Conservation (phyloP, 768 basidiomycete species). For the Stropharia rugosoannulata region DNA sequence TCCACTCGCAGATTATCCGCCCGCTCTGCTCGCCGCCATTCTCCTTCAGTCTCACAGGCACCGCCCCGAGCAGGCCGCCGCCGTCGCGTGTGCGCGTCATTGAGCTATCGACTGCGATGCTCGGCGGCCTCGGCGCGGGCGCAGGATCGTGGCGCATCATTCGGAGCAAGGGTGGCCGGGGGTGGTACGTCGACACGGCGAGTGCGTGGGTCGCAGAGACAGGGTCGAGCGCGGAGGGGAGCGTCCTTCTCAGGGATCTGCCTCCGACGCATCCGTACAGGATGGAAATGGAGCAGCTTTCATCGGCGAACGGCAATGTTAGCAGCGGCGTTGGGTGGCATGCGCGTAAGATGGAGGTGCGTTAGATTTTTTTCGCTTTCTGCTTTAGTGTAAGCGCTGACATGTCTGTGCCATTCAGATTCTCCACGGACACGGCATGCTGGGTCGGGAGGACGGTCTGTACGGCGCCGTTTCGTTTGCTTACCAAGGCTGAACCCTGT, state of each 20-base stretch:
- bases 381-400: background rate
- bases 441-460: constrained; percentile 90
- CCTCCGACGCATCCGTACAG: constrained; percentile 64
- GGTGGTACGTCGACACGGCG: constrained; percentile 93
- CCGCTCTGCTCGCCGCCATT: constrained; percentile 82
- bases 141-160: constrained; percentile 87
- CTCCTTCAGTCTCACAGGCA: constrained; percentile 50
- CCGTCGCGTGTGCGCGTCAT: constrained; percentile 83
- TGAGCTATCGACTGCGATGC: constrained; percentile 73
- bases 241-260: constrained; percentile 59
- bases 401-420: constrained; percentile 43
- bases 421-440: constrained; percentile 85
- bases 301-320: constrained; percentile 86
- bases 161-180: constrained; percentile 89
- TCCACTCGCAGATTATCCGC: constrained; percentile 77
- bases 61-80: constrained; percentile 36
- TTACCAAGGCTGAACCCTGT: constrained; percentile 69
- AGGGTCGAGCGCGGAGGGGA: constrained; percentile 31
- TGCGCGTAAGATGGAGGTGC: constrained; percentile 93
- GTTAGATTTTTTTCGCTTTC: constrained; percentile 24
- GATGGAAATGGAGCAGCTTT: constrained; percentile 66
- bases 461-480: constrained; percentile 95
- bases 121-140: constrained; percentile 73
- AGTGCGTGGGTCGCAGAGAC: constrained; percentile 71
- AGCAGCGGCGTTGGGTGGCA: constrained; percentile 94